phyloP scores from a whole-genome alignment of 2,329 filamentous ascomycete species.

The Nigrospora oryzae region DNA sequence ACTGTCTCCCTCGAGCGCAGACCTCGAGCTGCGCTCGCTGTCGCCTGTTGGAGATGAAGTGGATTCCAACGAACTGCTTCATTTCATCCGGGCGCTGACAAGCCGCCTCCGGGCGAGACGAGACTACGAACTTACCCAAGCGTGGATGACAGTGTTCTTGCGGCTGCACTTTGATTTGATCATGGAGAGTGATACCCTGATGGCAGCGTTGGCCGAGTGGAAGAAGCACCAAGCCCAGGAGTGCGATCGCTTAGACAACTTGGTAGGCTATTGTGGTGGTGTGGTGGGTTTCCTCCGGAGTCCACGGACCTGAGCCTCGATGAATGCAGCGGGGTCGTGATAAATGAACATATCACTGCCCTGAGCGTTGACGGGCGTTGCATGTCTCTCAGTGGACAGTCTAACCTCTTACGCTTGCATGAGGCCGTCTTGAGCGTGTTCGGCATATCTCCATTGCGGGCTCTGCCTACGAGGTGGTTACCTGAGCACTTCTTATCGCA shows the following conservation, averaged over 20 bases:
- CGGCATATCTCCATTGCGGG: neutral
- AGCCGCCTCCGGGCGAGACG: constrained; percentile 56
- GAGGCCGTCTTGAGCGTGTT: neutral
- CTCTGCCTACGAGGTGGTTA: too few relatives aligned
- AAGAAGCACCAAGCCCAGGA: constrained; percentile 65
- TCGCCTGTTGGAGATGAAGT: constrained; percentile 34
- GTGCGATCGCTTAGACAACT: constrained; percentile 57
- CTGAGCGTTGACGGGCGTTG: neutral
- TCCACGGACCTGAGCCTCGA: constrained; percentile 36
- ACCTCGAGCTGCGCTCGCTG: constrained; percentile 84
- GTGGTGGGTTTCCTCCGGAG: constrained; percentile 74
- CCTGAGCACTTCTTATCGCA: too few relatives aligned
- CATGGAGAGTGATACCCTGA: constrained; percentile 42
- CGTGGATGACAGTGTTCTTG: constrained; percentile 95
- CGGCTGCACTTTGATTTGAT: constrained; percentile 61
- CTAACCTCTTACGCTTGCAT: neutral
- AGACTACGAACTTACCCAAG: constrained; percentile 91
- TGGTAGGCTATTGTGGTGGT: constrained; percentile 83
- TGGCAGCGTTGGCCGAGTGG: constrained; percentile 59
- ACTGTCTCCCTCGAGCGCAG: constrained; percentile 75
- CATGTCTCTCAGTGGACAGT: neutral
- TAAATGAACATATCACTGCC: neutral
- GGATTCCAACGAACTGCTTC: constrained; percentile 60
- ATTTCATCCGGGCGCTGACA: constrained; percentile 78
- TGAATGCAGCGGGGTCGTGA: neutral